A percentile compares a stretch with the other conserved stretches of the same genome.
These are phyloP conservation scores for Musa beccarii DNA, from an alignment of 176 grass and related monocot species.

Conservation along the genomic window DNA sequence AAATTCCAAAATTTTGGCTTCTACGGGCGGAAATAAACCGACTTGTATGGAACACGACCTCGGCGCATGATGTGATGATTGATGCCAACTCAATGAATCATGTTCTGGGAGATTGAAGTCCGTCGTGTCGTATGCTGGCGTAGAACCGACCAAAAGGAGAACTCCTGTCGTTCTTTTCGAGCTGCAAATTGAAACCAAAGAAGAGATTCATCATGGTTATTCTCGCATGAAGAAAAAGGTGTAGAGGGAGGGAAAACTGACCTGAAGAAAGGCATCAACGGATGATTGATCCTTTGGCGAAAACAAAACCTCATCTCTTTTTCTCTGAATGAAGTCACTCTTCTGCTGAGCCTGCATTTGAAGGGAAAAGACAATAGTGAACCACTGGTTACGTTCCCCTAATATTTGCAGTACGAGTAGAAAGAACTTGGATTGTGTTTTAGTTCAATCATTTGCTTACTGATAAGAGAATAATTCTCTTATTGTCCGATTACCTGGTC, in stretches of 20 bases:
- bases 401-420: neutral
- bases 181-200: conserved; percentile 25
- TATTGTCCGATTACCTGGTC: conserved; percentile 50
- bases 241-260: conserved; percentile 18
- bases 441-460: too few relatives aligned
- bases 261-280: conserved; percentile 65
- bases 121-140: conserved; percentile 27
- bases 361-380: neutral
- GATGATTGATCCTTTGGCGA: conserved; percentile 69
- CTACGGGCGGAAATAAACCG: too few relatives aligned
- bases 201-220: neutral
- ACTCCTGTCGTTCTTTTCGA: conserved; percentile 30
- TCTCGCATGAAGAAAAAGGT: neutral
- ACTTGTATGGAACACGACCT: too few relatives aligned
- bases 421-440: neutral
- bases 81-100: neutral
- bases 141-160: conserved; percentile 55
- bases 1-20: too few relatives aligned
- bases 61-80: too few relatives aligned
- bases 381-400: neutral
- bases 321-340: conserved; percentile 58
- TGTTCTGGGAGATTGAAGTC: conserved; percentile 21
- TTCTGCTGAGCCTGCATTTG: conserved; percentile 53
- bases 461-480: neutral
- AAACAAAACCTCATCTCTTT: conserved; percentile 63